Evolutionary conservation across 139 green algal genomes (phyloP).

Genomic region (Limnomonas spitsbergensis): DNA sequence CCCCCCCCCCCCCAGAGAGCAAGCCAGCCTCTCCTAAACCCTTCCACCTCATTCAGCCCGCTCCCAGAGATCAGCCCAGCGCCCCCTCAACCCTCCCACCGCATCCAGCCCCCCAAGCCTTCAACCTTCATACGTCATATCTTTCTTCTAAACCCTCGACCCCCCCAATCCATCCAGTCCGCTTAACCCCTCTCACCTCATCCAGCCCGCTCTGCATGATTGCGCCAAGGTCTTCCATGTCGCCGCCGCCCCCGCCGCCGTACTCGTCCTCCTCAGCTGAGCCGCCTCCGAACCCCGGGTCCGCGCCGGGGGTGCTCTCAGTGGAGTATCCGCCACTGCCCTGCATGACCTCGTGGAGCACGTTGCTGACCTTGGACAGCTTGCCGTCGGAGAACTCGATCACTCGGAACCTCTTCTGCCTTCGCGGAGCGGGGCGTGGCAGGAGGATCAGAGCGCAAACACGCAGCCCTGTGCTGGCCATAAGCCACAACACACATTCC

Average conservation of each 20-base stretch:
- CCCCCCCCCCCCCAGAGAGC: too few relatives aligned
- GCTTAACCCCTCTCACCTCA: constrained; percentile 8
- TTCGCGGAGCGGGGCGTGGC: not conserved
- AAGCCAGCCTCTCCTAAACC: too few relatives aligned
- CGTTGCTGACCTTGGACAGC: constrained; percentile 7
- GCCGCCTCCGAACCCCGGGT: not conserved
- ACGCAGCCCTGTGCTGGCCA: not conserved
- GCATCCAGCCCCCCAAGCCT: too few relatives aligned
- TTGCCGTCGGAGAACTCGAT: constrained; percentile 14
- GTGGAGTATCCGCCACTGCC: not conserved
- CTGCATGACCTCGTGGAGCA: constrained; percentile 20
- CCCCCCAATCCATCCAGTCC: too few relatives aligned
- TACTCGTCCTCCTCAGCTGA: not conserved
- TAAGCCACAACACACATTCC: too few relatives aligned
- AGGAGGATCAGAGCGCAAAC: not conserved
- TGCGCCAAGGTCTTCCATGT: constrained; percentile 17
- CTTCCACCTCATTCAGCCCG: too few relatives aligned
- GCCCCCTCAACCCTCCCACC: too few relatives aligned
- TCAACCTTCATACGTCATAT: too few relatives aligned
- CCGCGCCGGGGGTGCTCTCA: not conserved
- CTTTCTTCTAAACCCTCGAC: too few relatives aligned
- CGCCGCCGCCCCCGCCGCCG: constrained; percentile 6
- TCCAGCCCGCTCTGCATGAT: constrained; percentile 22
- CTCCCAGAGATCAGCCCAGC: too few relatives aligned
- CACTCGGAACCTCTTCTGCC: constrained; percentile 18